Evolutionary conservation across 331 rosid species (phyloP).

Genomic region (Pyracantha coccinea): DNA sequence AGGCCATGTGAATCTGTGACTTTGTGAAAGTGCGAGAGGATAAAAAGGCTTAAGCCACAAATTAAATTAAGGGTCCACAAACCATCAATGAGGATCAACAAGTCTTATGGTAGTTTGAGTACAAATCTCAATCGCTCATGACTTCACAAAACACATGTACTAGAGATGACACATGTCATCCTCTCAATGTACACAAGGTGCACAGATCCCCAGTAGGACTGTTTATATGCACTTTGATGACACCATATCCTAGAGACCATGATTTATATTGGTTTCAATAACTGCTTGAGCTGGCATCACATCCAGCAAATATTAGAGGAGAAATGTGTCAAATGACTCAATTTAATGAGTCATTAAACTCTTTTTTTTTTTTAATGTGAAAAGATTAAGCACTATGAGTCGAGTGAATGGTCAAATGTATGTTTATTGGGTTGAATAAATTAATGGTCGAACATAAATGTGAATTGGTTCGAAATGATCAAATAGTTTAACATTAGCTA

Average conservation of each 20-base stretch:
- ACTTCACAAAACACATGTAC: background rate
- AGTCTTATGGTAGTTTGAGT: background rate
- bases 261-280: background rate
- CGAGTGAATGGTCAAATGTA: background rate
- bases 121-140: background rate
- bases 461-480: too few species aligned
- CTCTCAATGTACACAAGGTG: background rate
- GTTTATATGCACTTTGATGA: background rate
- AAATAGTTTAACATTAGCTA: background rate
- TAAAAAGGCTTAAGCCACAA: background rate
- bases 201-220: background rate
- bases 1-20: background rate
- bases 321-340: background rate
- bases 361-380: background rate
- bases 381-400: background rate
- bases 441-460: background rate
- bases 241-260: background rate
- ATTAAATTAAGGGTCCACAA: constrained; percentile 3
- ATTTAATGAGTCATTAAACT: background rate
- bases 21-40: constrained; percentile 1
- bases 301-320: background rate
- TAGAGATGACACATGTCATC: background rate
- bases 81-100: background rate
- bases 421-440: too few species aligned
- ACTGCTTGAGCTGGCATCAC: constrained; percentile 1